Evolutionary conservation across 208 protist genomes (phyloP), one percentile per base, ranked within the genome.

Genomic region (Chromosphaera perkinsii): DNA sequence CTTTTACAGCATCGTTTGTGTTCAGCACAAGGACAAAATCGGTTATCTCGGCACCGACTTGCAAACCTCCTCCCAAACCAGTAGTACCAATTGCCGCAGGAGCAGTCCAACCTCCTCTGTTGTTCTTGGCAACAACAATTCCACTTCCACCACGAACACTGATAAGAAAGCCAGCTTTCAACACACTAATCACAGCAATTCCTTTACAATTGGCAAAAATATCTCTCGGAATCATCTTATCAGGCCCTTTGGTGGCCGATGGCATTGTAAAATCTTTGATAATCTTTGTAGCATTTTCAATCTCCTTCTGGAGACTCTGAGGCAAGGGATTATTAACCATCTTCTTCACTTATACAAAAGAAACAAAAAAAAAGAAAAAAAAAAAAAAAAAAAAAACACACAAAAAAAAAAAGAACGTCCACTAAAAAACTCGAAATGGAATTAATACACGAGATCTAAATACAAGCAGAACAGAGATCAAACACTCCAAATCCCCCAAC

Each of bases 11-110:
- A 3, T 3, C 9, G 2, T 75, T 27, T 14, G 17, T 69, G 51
- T 68, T 67, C 12, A 62, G 49, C 12, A 75, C 39, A 7, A 75
- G 32, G n/a, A 75, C 22, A 65, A 75, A 66, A 48, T 68, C 47
- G 43, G 59, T 67, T 9, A 75, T 48, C 33, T 75, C 54, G 22
- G 29, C 70, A 54, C 70, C 70, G 17, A 75, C 32, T 40, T 75
- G 51, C 7, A 66, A 31, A 1, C 70, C 70, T 9, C 49, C 57
- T 24, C 70, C 70, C 2, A 63, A 29, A 3, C 62, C 60, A 37
- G 12, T 62, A 14, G 57, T 51, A 14, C 51, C 70, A 26, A 75
- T 63, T 20, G 40, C 60, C 1, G 70, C 57, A 5, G 70, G 70
- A 1, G 70, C 70, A 27, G 45, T 51, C 70, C 70, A 75, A 1